phyloP scores from a whole-genome alignment of 345 rosid genomes.

The Aquilaria yunnanensis region DNA sequence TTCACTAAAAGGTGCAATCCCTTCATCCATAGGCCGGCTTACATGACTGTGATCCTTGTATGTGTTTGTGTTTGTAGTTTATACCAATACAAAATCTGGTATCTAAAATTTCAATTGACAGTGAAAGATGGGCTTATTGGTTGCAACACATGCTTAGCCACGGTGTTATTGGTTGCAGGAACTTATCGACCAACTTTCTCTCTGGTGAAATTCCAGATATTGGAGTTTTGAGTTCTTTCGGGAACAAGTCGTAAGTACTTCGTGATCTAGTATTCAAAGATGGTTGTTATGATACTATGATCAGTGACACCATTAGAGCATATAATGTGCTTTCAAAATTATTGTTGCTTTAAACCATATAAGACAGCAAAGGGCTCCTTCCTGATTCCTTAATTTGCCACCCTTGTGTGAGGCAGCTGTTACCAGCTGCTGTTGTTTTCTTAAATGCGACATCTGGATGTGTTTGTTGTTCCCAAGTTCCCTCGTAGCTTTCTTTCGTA shows the following conservation, averaged over 20 bases:
- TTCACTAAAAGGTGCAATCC: constrained; percentile 77
- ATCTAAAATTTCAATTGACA: not conserved
- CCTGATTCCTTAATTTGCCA: no score
- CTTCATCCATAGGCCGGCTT: constrained; percentile 65
- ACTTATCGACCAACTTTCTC: constrained; percentile 83
- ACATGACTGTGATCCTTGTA: constrained; percentile 50
- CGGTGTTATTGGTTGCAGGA: constrained; percentile 36
- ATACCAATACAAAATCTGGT: constrained; percentile 6
- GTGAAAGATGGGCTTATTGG: not conserved
- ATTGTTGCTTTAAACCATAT: no score
- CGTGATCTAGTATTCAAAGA: not conserved
- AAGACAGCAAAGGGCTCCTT: no score
- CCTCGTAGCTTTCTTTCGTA: no score
- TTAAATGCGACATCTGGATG: no score
- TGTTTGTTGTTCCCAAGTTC: no score
- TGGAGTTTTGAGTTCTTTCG: constrained; percentile 75
- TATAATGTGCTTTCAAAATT: no score
- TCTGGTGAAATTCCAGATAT: constrained; percentile 92
- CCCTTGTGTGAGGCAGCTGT: no score
- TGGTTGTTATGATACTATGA: no score
- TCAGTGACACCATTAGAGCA: no score
- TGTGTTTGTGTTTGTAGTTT: constrained; percentile 59
- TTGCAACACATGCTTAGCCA: not conserved
- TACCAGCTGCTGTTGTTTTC: no score
- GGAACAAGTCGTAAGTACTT: constrained; percentile 63